Evolutionary conservation across 164 flowering plant genomes (phyloP), one percentile per base, ranked within the genome.

Genomic region (Tetracentron sinense): DNA sequence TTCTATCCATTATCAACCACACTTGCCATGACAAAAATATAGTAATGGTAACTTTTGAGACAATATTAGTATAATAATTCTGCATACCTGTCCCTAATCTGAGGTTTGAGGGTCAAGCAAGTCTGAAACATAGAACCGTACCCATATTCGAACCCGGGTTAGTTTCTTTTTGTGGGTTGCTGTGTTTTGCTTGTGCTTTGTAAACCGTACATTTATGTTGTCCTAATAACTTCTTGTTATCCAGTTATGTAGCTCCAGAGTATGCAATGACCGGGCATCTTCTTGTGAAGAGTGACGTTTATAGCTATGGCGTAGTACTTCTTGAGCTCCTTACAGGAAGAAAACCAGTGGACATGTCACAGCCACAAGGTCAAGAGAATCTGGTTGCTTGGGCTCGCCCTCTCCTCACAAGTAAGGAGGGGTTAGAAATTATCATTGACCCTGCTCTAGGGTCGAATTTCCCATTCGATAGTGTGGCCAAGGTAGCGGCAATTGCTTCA

Each of bases 181-280:
- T 4, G 38, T 33, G 4, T 8, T 33, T 4, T 33, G 8, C 38
- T 33, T 33, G 38, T 8, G n/a, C 8, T 33, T 33, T 33, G 6
- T 33, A 33, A 33, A 4, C 38, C 38, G 8, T 4, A 4, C 38
- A 4, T 33, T 33, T 33, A 4, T 33, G 6, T 4, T 33, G 38
- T 8, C 38, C 38, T 33, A 33, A 33, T 4, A 33, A 33, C 17
- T 28, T 57, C 12, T 50, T 58, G 14, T 54, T 44, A 53, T 14
- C 42, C 60, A 77, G 80, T 29, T 93, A 93, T 61, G 96, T 93
- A 27, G 98, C 98, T 50, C 98, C 98, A 23, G 98, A 93, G 70
- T 93, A 93, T 72, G 98, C 97, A 35, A 89, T 93, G 98, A 93
- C 98, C 0, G 98, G 98, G 8, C 98, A 93, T 80, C 94, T 93